phyloP scores from a whole-genome alignment of 148 eudicot species.

The Chenopodium quinoa region DNA sequence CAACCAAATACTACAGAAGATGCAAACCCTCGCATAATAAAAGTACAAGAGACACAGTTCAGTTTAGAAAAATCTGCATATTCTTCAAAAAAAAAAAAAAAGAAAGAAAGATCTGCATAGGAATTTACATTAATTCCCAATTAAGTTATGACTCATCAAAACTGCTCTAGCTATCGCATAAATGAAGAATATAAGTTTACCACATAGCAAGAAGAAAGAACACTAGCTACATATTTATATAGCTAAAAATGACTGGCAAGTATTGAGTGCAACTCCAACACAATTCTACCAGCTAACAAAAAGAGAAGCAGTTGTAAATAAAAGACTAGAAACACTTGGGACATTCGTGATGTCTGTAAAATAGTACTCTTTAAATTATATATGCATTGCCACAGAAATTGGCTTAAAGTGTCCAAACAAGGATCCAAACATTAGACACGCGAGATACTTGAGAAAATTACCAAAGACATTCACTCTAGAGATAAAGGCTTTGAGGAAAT shows the following conservation, averaged over 20 bases:
- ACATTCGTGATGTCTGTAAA: not conserved
- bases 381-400: not conserved
- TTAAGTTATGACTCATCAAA: not conserved
- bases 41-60: not conserved
- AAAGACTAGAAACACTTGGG: not conserved
- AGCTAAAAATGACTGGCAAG: not conserved
- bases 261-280: not conserved
- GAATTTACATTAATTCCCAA: not conserved
- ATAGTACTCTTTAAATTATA: not conserved
- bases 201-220: not conserved
- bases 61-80: not conserved
- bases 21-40: not conserved
- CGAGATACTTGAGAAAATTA: not conserved
- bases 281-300: not conserved
- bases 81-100: too few relatives aligned
- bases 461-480: constrained; percentile 11
- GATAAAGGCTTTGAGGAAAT: too few relatives aligned
- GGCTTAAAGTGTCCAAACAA: not conserved
- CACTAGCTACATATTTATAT: not conserved
- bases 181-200: not conserved
- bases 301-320: not conserved
- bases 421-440: not conserved
- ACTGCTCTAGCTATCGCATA: not conserved
- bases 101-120: not conserved
- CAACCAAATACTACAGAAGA: not conserved